Evolutionary conservation across 169 alveolate genomes (phyloP).

Genomic region (Babesia divergens): DNA sequence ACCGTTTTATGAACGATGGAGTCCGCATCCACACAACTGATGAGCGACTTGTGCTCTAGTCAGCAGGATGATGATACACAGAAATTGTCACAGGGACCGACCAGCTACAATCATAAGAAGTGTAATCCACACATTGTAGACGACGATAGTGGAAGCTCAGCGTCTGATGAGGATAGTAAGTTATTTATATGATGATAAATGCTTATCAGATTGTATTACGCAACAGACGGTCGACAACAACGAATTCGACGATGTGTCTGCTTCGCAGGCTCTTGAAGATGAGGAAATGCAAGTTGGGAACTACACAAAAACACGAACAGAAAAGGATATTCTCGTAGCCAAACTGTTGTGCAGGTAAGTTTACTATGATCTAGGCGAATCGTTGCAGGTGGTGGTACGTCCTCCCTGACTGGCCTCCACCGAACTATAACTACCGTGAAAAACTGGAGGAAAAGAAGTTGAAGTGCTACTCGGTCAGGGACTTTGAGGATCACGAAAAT

Average conservation of each 20-base stretch:
- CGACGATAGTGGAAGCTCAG: neutral
- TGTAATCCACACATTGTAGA: neutral
- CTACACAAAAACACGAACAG: conserved; percentile 25
- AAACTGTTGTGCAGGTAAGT: conserved; percentile 54
- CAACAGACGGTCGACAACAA: conserved; percentile 16
- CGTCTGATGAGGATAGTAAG: neutral
- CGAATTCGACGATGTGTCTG: conserved; percentile 6
- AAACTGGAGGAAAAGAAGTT: conserved; percentile 76
- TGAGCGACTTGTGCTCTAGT: too few relatives aligned
- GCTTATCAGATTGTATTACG: neutral
- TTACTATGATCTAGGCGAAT: neutral
- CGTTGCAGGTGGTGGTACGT: conserved; percentile 89
- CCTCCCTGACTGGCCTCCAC: conserved; percentile 92
- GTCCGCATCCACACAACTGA: too few relatives aligned
- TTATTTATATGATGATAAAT: neutral
- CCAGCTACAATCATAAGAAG: neutral
- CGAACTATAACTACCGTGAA: conserved; percentile 75
- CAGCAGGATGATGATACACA: neutral
- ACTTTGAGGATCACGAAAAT: conserved; percentile 86
- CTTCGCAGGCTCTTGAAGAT: conserved; percentile 19
- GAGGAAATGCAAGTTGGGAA: conserved; percentile 51
- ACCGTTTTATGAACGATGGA: too few relatives aligned
- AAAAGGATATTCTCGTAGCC: conserved; percentile 48
- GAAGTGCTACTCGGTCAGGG: conserved; percentile 79
- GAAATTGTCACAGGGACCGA: neutral